phyloP scores from a whole-genome alignment of 192 early-diverging fungal genomes.

The Backusella luteola region DNA sequence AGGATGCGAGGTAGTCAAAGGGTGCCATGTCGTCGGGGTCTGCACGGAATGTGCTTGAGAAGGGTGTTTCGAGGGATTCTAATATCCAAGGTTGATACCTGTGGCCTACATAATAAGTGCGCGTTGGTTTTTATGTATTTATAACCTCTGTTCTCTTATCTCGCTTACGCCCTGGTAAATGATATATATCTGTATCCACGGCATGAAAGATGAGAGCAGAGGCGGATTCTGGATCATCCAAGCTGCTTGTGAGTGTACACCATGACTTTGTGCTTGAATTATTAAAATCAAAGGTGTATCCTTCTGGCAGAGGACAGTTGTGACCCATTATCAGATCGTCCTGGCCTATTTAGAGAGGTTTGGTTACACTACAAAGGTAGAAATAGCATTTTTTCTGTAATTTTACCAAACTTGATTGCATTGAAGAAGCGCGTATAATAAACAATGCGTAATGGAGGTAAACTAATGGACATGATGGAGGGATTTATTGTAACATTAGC shows the following conservation, averaged over 20 bases:
- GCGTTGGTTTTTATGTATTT: not conserved
- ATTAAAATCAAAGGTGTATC: conserved; percentile 8
- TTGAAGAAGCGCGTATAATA: conserved; percentile 18
- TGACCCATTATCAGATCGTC: not conserved
- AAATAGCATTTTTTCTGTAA: not conserved
- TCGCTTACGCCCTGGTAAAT: conserved; percentile 7
- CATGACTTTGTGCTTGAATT: not conserved
- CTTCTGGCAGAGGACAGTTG: conserved; percentile 9
- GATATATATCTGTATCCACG: not conserved
- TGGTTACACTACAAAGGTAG: not conserved
- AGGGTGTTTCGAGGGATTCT: conserved; percentile 15
- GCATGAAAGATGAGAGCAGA: conserved; percentile 20
- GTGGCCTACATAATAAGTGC: not conserved
- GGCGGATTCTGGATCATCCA: not conserved
- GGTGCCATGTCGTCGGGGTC: not conserved
- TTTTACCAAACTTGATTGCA: conserved; percentile 11
- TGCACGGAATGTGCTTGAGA: not conserved
- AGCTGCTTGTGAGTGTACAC: conserved; percentile 13
- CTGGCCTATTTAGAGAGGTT: not conserved
- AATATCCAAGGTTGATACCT: conserved; percentile 17
- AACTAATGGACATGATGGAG: not conserved
- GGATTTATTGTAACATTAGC: not conserved
- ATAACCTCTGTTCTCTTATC: not conserved
- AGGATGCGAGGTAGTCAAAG: conserved; percentile 22
- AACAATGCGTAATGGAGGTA: conserved; percentile 15